These are phyloP conservation scores for Fusarium chaquense DNA, from an alignment of 2,329 filamentous ascomycete species.

Conservation along the genomic window DNA sequence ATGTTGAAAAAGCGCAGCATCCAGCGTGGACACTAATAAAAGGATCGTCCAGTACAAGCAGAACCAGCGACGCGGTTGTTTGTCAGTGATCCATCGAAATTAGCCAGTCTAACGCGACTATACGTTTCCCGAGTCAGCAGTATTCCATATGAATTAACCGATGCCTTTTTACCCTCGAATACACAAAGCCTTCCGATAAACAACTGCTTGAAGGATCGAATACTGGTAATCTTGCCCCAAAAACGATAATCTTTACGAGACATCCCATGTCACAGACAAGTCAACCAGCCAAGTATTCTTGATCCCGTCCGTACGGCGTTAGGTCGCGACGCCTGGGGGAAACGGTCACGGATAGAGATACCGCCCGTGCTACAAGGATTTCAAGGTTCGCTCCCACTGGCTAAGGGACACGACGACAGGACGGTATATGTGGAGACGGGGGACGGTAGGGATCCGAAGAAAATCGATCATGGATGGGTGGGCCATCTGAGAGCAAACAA, in stretches of 20 bases:
- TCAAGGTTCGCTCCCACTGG: conserved; percentile 43
- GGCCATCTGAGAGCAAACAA: conserved; percentile 33
- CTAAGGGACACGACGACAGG: conserved; percentile 36
- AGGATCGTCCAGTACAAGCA: conserved; percentile 38
- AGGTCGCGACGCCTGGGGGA: conserved; percentile 26
- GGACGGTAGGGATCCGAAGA: conserved; percentile 39
- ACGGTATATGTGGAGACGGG: conserved; percentile 37
- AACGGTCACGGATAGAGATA: conserved; percentile 42
- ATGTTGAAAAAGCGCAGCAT: conserved; percentile 24
- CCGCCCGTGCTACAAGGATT: conserved; percentile 37
- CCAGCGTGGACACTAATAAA: conserved; percentile 29
- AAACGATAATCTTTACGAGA: conserved; percentile 4
- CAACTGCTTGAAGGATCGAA: not conserved
- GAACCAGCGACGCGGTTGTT: conserved; percentile 31
- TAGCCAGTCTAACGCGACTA: conserved; percentile 22
- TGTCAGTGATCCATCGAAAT: conserved; percentile 29
- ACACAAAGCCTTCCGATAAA: not conserved
- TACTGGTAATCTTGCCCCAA: not conserved
- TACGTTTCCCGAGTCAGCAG: conserved; percentile 10
- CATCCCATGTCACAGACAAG: conserved; percentile 13
- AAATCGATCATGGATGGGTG: conserved; percentile 46
- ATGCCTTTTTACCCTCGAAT: not conserved
- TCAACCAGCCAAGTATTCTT: conserved; percentile 17
- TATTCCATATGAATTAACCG: not conserved
- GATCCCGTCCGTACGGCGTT: conserved; percentile 18